Conservation (phyloP, 2,329 filamentous ascomycete species). For the Hypoxylon sp. region DNA sequence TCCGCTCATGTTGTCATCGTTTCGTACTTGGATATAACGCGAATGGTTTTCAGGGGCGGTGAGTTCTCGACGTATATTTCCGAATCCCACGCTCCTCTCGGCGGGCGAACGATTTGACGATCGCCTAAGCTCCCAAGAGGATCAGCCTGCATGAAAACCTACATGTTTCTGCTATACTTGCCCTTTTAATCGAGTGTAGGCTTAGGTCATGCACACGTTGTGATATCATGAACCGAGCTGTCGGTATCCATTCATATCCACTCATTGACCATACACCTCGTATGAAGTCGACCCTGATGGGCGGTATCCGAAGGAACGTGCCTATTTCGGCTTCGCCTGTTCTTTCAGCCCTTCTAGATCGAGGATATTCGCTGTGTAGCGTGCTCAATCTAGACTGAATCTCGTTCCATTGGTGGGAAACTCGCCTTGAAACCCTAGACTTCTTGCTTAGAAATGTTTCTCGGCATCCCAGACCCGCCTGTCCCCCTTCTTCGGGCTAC, state of each 20-base stretch:
- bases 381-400: not conserved
- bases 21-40: constrained; percentile 18
- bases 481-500: constrained; percentile 17
- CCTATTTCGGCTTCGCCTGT: constrained; percentile 29
- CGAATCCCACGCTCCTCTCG: constrained; percentile 18
- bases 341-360: constrained; percentile 32
- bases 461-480: constrained; percentile 12
- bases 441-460: constrained; percentile 14
- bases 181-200: constrained; percentile 30
- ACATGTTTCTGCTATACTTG: constrained; percentile 26
- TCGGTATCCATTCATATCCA: constrained; percentile 40
- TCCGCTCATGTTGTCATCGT: constrained; percentile 19
- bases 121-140: constrained; percentile 34
- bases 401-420: constrained; percentile 20
- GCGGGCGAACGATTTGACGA: constrained; percentile 21
- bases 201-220: constrained; percentile 22
- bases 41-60: constrained; percentile 17
- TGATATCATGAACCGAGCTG: constrained; percentile 38
- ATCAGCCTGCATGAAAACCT: constrained; percentile 28
- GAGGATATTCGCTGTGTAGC: constrained; percentile 18
- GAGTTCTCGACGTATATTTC: constrained; percentile 26
- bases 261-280: constrained; percentile 15
- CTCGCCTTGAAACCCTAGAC: constrained; percentile 16
- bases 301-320: constrained; percentile 21
- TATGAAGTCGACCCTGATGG: constrained; percentile 15